Evolutionary conservation across 345 rosid genomes (phyloP).

Genomic region (Eucalyptus tenuipes): DNA sequence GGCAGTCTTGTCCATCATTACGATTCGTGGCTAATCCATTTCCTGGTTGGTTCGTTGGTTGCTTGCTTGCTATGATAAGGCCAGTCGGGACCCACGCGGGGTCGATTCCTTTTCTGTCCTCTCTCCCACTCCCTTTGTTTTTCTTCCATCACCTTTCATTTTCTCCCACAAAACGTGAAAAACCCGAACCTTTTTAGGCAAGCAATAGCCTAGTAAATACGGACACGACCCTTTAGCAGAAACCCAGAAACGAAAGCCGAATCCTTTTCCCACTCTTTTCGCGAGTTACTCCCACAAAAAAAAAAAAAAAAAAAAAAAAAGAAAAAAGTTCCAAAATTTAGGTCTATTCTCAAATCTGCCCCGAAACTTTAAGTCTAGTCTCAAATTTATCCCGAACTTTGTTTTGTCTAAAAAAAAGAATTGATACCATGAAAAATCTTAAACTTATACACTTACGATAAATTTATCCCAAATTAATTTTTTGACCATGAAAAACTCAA

Average conservation of each 20-base stretch:
- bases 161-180: background rate
- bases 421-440: no score
- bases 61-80: background rate
- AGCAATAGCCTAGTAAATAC: background rate
- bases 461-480: no score
- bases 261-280: background rate
- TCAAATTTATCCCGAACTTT: no score
- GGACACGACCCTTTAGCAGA: background rate
- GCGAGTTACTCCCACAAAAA: no score
- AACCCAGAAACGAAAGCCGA: background rate
- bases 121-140: background rate
- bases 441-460: no score
- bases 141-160: background rate
- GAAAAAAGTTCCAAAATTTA: no score
- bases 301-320: no score
- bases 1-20: background rate
- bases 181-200: background rate
- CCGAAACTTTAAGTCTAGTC: no score
- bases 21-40: background rate
- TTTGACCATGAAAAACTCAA: rapidly evolving
- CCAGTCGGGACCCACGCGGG: background rate
- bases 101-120: background rate
- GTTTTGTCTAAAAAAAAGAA: no score
- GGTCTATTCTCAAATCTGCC: no score
- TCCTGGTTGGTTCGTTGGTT: background rate